These are phyloP conservation scores for Pseudohalonectria lignicola DNA, from an alignment of 2,329 filamentous ascomycete species.

Conservation along the genomic window DNA sequence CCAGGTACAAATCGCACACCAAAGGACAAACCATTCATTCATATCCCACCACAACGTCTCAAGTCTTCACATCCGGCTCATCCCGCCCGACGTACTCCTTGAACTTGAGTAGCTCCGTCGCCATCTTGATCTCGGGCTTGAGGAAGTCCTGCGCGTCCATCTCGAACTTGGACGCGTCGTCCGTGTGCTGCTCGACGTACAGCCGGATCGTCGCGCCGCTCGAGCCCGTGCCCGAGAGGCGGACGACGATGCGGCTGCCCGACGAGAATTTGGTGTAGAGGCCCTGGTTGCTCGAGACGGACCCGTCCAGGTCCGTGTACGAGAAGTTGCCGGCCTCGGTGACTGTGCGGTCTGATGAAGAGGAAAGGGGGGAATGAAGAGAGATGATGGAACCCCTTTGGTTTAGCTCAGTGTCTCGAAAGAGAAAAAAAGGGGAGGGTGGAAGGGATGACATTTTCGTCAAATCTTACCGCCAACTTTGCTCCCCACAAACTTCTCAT, in stretches of 20 bases:
- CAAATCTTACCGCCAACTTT: conserved; percentile 54
- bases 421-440: not conserved
- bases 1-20: too few relatives aligned
- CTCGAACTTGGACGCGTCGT: conserved; percentile 65
- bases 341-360: conserved; percentile 70
- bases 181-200: conserved; percentile 94
- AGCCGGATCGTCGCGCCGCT: conserved; percentile 93
- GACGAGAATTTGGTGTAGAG: conserved; percentile 91
- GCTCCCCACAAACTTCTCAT: conserved; percentile 68
- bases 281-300: conserved; percentile 90
- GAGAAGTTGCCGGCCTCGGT: conserved; percentile 90
- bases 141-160: conserved; percentile 89
- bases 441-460: not conserved
- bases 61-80: conserved; percentile 95
- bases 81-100: conserved; percentile 88
- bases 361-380: too few relatives aligned
- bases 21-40: not conserved
- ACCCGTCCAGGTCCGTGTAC: conserved; percentile 97
- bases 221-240: conserved; percentile 88
- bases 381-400: too few relatives aligned
- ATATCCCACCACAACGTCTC: too few relatives aligned
- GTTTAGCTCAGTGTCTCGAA: not conserved
- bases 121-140: conserved; percentile 77
- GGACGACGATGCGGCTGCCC: conserved; percentile 88
- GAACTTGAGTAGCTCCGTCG: conserved; percentile 78